Base-by-base conservation (phyloP, 2,329 filamentous ascomycete species). In the Elsinoe fawcettii region DNA sequence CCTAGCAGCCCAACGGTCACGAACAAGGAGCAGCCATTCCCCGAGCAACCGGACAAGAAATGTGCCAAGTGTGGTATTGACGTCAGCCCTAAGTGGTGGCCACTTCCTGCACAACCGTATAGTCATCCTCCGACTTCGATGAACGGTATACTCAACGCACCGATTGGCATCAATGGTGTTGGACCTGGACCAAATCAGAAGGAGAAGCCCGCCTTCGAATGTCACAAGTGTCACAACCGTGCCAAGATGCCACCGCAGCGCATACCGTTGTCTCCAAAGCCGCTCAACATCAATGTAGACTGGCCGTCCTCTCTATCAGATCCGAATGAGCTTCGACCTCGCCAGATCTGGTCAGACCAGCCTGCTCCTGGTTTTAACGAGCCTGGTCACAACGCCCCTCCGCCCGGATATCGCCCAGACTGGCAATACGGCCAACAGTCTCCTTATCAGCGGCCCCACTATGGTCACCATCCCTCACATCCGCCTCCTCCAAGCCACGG, bases 41-140 rank as follows among this genome's bases (percentile, higher is more conserved):
- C 66, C 37, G 66, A 66, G 5, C 62, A 63, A 20, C 66, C 66
- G 58, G 54, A 61, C 7, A 70, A 71, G 49, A 70, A 71, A 18
- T 78, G 76, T 58, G 67, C 65, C 22, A 72, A 70, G 54, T 78
- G 76, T 65, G 69, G 73, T 11, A 79, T 86, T 58, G 85, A 90
- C 66, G 80, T 86, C 53, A 90, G 85, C 63, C 87, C 86, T 3
- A 85, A 80, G 65, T 78, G 76, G 76, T 77, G 57, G 57, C 18
- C 51, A 18, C 22, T 56, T 9, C 30, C 54, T 5, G 69, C 71
- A 69, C 67, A 54, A 58, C 64, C 12, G 66, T 23, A 36, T 32
- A 71, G 22, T 22, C 32, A 41, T 23, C 34, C 20, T 34, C 27
- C 22, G 39, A 49, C 25, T 22, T 55, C 30, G 12, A 56, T 51